Evolutionary conservation across 108 stramenopile genomes (phyloP).

Genomic region (Pseudonitzschia pungens): DNA sequence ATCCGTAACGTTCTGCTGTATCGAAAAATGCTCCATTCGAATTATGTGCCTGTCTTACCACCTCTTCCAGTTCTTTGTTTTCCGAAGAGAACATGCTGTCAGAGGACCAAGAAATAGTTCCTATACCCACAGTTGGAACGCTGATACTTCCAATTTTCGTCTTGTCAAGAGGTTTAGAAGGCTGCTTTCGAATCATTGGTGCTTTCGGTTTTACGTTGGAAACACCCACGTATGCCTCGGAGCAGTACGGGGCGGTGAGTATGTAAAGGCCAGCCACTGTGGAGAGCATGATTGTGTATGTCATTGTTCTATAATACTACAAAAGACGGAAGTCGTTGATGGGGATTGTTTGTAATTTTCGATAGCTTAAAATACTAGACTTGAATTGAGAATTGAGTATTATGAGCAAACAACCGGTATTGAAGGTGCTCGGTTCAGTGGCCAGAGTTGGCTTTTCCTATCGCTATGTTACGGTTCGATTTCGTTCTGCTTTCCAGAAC

Average conservation of each 20-base stretch:
- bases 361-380: too few species aligned
- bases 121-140: conserved; percentile 56
- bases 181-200: background rate
- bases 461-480: too few species aligned
- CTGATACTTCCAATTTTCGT: conserved; percentile 44
- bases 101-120: conserved; percentile 64
- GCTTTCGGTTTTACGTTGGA: background rate
- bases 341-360: too few species aligned
- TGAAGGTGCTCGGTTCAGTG: too few species aligned
- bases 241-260: background rate
- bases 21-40: conserved; percentile 59
- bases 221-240: background rate
- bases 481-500: too few species aligned
- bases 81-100: conserved; percentile 32
- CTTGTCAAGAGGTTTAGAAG: conserved; percentile 20
- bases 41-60: conserved; percentile 34
- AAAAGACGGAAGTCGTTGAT: too few species aligned
- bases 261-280: background rate
- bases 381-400: too few species aligned
- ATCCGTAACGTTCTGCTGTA: conserved; percentile 68
- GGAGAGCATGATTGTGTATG: background rate
- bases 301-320: background rate
- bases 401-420: too few species aligned
- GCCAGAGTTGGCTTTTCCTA: too few species aligned
- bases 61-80: conserved; percentile 40